Percentiles rank a stretch among this genome's conserved stretches.
Conservation (phyloP, 805 yeast genomes). For the Hanseniaspora vineae region DNA sequence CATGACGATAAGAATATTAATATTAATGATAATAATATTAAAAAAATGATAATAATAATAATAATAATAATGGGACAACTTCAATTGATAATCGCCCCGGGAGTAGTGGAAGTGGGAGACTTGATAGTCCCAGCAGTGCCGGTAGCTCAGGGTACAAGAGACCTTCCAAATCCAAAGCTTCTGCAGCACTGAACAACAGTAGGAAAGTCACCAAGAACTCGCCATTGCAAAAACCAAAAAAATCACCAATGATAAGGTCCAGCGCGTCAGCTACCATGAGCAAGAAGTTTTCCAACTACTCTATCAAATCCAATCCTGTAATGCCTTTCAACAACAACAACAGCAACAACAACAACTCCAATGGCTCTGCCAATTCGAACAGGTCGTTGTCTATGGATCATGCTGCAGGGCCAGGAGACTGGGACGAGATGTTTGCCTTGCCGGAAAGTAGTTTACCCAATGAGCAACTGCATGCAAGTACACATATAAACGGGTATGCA, state of each 20-base stretch:
- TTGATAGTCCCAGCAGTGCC: background rate
- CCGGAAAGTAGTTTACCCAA: background rate
- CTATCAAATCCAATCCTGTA: background rate
- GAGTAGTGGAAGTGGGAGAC: constrained; percentile 12
- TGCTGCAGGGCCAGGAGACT: no score
- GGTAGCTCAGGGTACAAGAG: background rate
- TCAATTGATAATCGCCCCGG: background rate
- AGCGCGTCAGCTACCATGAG: background rate
- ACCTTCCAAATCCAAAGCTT: no score
- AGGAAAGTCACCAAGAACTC: constrained; percentile 20
- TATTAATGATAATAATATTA: no score
- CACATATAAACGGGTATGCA: no score
- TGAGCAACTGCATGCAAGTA: no score
- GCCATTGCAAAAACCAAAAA: constrained; percentile 15
- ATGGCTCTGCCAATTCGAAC: background rate
- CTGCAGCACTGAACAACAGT: no score
- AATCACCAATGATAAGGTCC: background rate
- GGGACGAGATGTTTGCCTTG: constrained; percentile 6
- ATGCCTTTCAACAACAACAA: background rate
- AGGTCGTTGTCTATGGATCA: no score
- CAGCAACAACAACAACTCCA: background rate
- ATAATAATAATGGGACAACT: no score
- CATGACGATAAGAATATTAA: no score
- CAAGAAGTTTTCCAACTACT: background rate
- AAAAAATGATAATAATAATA: no score